Conservation (phyloP, 129 eudicot species). For the Flaveria trinervia region DNA sequence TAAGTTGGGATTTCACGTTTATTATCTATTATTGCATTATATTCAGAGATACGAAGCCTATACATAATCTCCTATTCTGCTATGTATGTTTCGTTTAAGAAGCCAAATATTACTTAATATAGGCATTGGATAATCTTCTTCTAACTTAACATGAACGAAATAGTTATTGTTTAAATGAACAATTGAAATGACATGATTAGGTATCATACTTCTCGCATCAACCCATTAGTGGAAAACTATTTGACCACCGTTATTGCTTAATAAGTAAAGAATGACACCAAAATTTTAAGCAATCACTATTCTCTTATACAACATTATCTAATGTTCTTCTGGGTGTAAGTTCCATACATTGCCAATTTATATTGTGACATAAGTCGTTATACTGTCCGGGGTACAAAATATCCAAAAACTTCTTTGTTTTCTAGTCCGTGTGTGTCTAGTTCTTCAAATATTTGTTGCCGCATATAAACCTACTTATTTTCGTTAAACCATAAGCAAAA, state of each 20-base stretch:
- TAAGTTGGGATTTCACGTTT: too few species aligned
- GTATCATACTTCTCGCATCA: background rate
- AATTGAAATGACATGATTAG: background rate
- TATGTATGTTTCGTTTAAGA: too few species aligned
- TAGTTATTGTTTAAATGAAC: background rate
- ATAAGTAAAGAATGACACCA: background rate
- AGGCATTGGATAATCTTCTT: background rate
- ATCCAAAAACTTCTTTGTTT: too few species aligned
- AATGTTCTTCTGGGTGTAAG: background rate
- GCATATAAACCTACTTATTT: too few species aligned
- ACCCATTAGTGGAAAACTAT: background rate
- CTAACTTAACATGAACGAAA: background rate
- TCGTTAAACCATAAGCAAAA: too few species aligned
- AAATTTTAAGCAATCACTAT: background rate
- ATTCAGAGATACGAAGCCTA: too few species aligned
- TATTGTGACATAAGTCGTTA: too few species aligned
- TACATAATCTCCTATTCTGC: too few species aligned
- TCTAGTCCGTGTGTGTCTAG: too few species aligned
- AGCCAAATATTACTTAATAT: too few species aligned
- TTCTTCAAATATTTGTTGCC: too few species aligned
- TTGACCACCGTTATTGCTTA: background rate
- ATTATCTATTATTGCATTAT: too few species aligned
- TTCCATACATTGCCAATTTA: background rate
- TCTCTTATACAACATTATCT: background rate
- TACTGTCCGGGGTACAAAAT: background rate